Evolutionary conservation across 441 rosid species (phyloP), one percentile per base, ranked within the genome.

Genomic region (Breynia disticha): DNA sequence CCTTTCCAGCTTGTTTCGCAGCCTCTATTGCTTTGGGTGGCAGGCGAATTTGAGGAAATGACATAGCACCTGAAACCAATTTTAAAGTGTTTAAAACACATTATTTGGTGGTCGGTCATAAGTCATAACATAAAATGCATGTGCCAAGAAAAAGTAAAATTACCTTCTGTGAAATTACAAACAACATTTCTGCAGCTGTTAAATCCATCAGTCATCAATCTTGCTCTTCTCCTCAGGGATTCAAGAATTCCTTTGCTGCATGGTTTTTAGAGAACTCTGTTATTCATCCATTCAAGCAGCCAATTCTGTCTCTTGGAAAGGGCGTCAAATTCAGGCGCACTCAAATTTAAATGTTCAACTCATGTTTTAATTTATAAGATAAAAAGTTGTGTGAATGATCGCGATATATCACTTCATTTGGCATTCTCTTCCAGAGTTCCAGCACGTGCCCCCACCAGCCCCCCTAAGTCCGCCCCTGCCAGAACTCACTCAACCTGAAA

Each of bases 141-240:
- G 1, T 39, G 2, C 43, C 43, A 3, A 8, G 15, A 39, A 10
- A 39, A 13, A n/a, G n/a, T 2, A 39, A 39, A 10, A 13, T 61
- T 60, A 87, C 98, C 97, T 82, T 91, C 97, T 0, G 98, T 91
- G 82, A 91, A 91, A 64, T 91, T 91, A 71, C 98, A 91, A 41
- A 86, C 80, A 0, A 91, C 97, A 56, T 91, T 91, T 72, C 74
- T 82, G 84, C 97, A 88, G 84, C 90, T 84, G 80, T 91, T 91
- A 76, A 91, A 91, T 68, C 98, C 97, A 52, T 91, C 97, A 39
- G 98, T 91, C 98, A 91, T 91, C 18, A 91, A 61, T 66, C 64
- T 81, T 48, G 98, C 98, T 70, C 97, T 86, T 73, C 84, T 79
- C 69, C 94, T 84, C 64, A 91, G 77, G 0, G 98, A 91, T 69